Base-by-base conservation (phyloP, 495 filamentous ascomycete species). In the Alectoria sarmentosa region DNA sequence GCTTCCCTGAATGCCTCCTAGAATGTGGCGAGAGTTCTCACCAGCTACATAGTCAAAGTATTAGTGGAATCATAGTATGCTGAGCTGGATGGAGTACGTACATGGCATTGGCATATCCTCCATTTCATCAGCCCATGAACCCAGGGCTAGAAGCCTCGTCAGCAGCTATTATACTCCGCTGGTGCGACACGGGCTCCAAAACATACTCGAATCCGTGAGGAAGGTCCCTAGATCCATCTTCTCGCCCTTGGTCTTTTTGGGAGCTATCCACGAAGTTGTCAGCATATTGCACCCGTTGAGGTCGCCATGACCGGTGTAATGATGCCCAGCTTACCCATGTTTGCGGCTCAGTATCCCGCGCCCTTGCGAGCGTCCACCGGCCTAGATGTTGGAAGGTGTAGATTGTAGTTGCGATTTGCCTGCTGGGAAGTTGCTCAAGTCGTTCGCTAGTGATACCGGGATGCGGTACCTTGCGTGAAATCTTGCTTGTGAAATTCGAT, bases 41-140 rank as follows among this genome's bases (percentile, higher is more conserved):
- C 49, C 49, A 32, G 49, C 49, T 54, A 14, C 4, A 54, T 7
- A 54, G 49, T 10, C 13, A 2, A 8, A 54, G 28, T 32, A 14
- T 54, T 54, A 54, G 49, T 28, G 34, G 0, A 8, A 14, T 32
- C 28, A 3, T 32, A 30, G 13, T 54, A 8, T 8, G 8, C 7
- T 19, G 9, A 15, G 3, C 28, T 9, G 15, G 49, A 32, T 32
- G 4, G n/a, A 32, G 2, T 13, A 54, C 49, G 26, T 54, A 54
- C 49, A 78, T 75, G 82, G 79, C 66, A 89, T 77, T 62, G 87
- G 85, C 78, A 83, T 82, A 69, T 94, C 90, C 74, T 98, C 94
- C 82, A 98, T 95, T 73, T 98, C 94, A 80, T 98, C 94, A 68
- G 94, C 94, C 94, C 94, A 98, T 65, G 94, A 96, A 72, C 91